Conservation (phyloP, 192 early-diverging fungal genomes). For the Mortierella antarctica region DNA sequence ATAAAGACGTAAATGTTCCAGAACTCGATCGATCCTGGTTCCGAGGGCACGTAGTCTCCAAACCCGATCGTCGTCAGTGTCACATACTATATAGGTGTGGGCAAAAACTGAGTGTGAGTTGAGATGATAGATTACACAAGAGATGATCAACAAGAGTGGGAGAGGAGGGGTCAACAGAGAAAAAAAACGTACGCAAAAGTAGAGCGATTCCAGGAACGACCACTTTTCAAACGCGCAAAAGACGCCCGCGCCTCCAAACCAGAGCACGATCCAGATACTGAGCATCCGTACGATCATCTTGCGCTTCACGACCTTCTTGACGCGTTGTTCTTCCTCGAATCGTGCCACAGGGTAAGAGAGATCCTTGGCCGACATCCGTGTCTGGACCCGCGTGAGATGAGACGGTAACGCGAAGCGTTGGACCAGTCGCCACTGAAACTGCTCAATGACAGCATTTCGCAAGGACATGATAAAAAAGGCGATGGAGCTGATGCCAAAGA, state of each 20-base stretch:
- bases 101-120: not conserved
- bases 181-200: slow-evolving; percentile 43
- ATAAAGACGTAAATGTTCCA: slow-evolving; percentile 52
- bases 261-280: slow-evolving; percentile 30
- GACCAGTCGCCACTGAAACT: slow-evolving; percentile 41
- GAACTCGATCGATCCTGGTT: slow-evolving; percentile 52
- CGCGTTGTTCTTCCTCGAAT: slow-evolving; percentile 31
- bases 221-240: slow-evolving; percentile 45
- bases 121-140: not conserved
- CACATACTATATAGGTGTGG: slow-evolving; percentile 20
- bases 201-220: slow-evolving; percentile 38
- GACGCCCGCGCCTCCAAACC: slow-evolving; percentile 50
- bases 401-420: slow-evolving; percentile 29
- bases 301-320: slow-evolving; percentile 30
- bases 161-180: not conserved
- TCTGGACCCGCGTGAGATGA: slow-evolving; percentile 40
- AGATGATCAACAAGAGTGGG: not conserved
- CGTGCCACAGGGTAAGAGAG: slow-evolving; percentile 28
- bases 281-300: slow-evolving; percentile 42
- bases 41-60: slow-evolving; percentile 35
- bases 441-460: slow-evolving; percentile 41
- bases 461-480: slow-evolving; percentile 43
- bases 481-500: slow-evolving; percentile 30
- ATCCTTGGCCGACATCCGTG: slow-evolving; percentile 37
- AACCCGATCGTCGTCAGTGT: slow-evolving; percentile 48